Evolutionary conservation across 352 stramenopile species (phyloP).

Genomic region (Pythium aphanidermatum): DNA sequence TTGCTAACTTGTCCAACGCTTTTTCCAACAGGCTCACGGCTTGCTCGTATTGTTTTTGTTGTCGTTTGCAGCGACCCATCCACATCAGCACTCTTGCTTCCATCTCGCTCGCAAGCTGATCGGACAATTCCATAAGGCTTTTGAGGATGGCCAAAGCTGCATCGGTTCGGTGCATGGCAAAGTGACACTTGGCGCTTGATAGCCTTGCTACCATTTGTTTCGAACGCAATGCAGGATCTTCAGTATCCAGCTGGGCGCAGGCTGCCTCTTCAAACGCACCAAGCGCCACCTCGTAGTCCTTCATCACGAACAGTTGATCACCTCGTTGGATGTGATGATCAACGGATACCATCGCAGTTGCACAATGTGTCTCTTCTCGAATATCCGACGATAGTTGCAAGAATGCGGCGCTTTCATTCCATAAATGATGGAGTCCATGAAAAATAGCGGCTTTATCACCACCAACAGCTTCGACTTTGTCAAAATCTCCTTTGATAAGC

Average conservation of each 20-base stretch:
- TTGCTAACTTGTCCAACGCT: constrained; percentile 48
- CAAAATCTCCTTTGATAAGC: constrained; percentile 40
- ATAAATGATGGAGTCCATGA: constrained; percentile 61
- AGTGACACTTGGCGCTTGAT: constrained; percentile 58
- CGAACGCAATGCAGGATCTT: constrained; percentile 11
- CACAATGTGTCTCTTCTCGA: constrained; percentile 44
- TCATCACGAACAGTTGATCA: constrained; percentile 52
- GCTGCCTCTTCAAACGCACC: constrained; percentile 45
- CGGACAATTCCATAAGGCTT: constrained; percentile 32
- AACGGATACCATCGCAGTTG: constrained; percentile 58
- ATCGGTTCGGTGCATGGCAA: constrained; percentile 40
- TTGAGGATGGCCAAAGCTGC: constrained; percentile 36
- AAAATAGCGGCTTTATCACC: constrained; percentile 74
- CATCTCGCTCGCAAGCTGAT: constrained; percentile 5
- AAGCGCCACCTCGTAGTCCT: constrained; percentile 50
- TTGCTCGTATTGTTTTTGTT: constrained; percentile 43
- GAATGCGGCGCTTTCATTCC: constrained; percentile 53
- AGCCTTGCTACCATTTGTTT: constrained; percentile 41
- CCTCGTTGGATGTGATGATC: constrained; percentile 48
- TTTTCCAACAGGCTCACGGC: constrained; percentile 38
- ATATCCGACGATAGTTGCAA: constrained; percentile 30
- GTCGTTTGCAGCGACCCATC: constrained; percentile 57
- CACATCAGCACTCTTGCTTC: constrained; percentile 52
- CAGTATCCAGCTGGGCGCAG: constrained; percentile 8
- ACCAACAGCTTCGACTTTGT: constrained; percentile 44